phyloP scores from a whole-genome alignment of 176 grass and related monocot genomes.

The Tillandsia leiboldiana region DNA sequence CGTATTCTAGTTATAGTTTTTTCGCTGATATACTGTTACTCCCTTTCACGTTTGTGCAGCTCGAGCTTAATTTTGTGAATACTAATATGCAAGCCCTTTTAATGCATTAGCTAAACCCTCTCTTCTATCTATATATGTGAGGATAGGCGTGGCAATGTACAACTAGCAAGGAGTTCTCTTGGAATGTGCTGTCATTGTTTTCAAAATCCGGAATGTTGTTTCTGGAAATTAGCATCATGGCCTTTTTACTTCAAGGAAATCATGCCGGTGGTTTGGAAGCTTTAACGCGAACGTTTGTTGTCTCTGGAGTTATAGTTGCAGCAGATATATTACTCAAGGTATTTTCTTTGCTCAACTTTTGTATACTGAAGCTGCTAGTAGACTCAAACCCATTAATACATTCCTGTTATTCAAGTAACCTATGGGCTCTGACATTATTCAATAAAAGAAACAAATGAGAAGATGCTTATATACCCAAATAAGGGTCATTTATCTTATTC shows the following conservation, averaged over 20 bases:
- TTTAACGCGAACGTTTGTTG: conserved; percentile 77
- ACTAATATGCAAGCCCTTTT: not conserved
- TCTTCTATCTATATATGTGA: conserved; percentile 16
- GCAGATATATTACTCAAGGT: conserved; percentile 95
- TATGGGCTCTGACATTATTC: not conserved
- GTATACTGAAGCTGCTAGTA: not conserved
- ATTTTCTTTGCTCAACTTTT: conserved; percentile 6
- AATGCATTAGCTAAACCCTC: not conserved
- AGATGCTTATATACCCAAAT: too few species aligned
- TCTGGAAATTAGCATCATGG: conserved; percentile 85
- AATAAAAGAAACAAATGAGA: not conserved
- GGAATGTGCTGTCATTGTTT: conserved; percentile 81
- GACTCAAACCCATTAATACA: not conserved
- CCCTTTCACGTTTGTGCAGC: too few species aligned
- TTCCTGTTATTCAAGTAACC: not conserved
- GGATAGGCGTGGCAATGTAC: conserved; percentile 78
- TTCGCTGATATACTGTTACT: too few species aligned
- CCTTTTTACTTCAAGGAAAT: conserved; percentile 99
- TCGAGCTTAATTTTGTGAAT: not conserved
- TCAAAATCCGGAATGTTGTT: conserved; percentile 83
- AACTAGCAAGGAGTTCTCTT: conserved; percentile 62
- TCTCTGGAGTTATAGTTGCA: conserved; percentile 77
- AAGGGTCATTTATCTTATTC: too few species aligned
- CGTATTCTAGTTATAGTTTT: too few species aligned
- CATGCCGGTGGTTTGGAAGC: conserved; percentile 69